Evolutionary conservation across 2,329 filamentous ascomycete genomes (phyloP).

Genomic region (Akanthomyces lecanii): DNA sequence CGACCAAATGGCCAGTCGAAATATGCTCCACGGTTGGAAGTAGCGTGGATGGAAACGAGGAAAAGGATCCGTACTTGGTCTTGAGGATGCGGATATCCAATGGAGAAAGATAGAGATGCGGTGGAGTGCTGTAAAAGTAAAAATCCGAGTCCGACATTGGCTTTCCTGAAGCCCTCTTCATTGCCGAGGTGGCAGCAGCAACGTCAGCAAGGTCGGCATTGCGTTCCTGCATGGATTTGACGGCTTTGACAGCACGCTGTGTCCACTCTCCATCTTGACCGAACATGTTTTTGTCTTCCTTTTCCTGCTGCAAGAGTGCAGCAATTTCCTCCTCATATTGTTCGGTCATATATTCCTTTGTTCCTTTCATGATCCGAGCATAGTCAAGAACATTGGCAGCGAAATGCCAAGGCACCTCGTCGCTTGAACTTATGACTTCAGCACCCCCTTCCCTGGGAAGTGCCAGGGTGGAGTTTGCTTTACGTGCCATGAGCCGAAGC

Average conservation of each 20-base stretch:
- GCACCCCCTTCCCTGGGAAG: slow-evolving; percentile 75
- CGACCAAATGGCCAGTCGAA: slow-evolving; percentile 80
- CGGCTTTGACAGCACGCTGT: slow-evolving; percentile 71
- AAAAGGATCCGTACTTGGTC: slow-evolving; percentile 79
- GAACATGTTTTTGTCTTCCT: slow-evolving; percentile 87
- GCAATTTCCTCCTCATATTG: slow-evolving; percentile 78
- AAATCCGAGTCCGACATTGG: slow-evolving; percentile 51
- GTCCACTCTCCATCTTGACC: slow-evolving; percentile 92
- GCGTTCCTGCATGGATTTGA: slow-evolving; percentile 73
- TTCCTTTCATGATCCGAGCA: slow-evolving; percentile 91
- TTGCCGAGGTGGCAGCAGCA: slow-evolving; percentile 22
- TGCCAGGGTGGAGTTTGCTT: slow-evolving; percentile 77
- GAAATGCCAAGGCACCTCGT: slow-evolving; percentile 92
- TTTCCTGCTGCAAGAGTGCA: slow-evolving; percentile 70
- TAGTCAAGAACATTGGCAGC: slow-evolving; percentile 93
- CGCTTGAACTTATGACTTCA: slow-evolving; percentile 62
- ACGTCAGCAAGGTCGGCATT: slow-evolving; percentile 42
- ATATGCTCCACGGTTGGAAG: slow-evolving; percentile 85
- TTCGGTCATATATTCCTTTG: slow-evolving; percentile 76
- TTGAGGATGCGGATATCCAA: slow-evolving; percentile 91
- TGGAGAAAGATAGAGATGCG: slow-evolving; percentile 85
- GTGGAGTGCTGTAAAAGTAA: slow-evolving; percentile 82
- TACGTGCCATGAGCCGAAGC: slow-evolving; percentile 76
- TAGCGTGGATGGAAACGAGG: slow-evolving; percentile 77
- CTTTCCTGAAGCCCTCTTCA: slow-evolving; percentile 21